Evolutionary conservation across 306 rosid genomes (phyloP), one percentile per base, ranked within the genome.

Genomic region (Pyrus pyrifolia): DNA sequence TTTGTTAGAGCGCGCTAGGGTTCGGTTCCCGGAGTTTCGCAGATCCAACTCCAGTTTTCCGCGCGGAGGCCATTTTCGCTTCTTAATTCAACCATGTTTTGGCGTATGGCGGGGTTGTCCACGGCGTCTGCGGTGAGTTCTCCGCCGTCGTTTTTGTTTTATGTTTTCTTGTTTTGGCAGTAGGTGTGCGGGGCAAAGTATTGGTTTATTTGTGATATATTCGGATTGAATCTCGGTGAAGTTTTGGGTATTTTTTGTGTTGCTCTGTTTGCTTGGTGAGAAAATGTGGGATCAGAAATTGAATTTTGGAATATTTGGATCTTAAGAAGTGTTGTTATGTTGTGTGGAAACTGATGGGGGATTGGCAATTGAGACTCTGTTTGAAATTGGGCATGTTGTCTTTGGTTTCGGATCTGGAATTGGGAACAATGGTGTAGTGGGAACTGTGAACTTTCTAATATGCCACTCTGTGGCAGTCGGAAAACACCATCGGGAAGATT

Each of bases 21-120:
- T 90, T 91, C 65, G 14, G 8, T 74, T 60, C 65, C 7, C 83
- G 89, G 80, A 85, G 67, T 76, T 69, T 82, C 81, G 84, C 82
- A 89, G 97, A 96, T 96, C 98, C 88, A 89, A 76, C 33, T 76
- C 62, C 62, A n/a, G 46, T 76, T 83, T 44, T 70, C 57, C 78
- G 23, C 52, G 63, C 35, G 71, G 35, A 42, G 78, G 75, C 69
- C 29, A n/a, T 40, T 80, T 68, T 76, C 33, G 22, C 74, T 68
- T 72, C 51, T 4, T 60, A 79, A 79, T 86, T 87, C 86, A 15
- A 91, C 68, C 74, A 96, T 96, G 99, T 96, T 96, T 83, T 96
- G 99, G 99, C 97, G 97, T 66, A 96, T 96, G 97, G 88, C 99
- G 58, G 99, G 98, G 5, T 81, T 96, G 89, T 93, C 98, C 82